phyloP scores from a whole-genome alignment of 805 yeast genomes.

The Sungouiozyma ichnusensis region DNA sequence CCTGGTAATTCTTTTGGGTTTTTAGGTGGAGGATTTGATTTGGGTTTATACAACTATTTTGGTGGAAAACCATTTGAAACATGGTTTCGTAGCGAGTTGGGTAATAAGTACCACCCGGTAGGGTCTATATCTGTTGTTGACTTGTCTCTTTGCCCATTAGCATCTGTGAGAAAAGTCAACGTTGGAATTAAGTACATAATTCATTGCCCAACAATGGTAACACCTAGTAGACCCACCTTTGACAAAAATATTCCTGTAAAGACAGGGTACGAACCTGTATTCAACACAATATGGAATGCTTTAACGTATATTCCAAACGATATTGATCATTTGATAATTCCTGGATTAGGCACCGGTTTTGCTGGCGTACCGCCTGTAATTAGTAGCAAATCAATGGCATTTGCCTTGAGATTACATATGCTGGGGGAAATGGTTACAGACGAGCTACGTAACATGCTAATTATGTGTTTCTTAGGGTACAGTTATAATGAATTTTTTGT shows the following conservation, averaged over 20 bases:
- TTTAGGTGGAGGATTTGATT: constrained; percentile 44
- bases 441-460: constrained; percentile 17
- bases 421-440: constrained; percentile 11
- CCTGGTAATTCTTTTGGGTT: constrained; percentile 45
- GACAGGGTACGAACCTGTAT: constrained; percentile 21
- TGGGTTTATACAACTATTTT: constrained; percentile 18
- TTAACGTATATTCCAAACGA: constrained; percentile 13
- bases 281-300: constrained; percentile 23
- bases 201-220: constrained; percentile 26
- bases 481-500: constrained; percentile 16
- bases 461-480: constrained; percentile 20
- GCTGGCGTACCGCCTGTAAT: constrained; percentile 23
- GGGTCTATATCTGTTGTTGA: constrained; percentile 19
- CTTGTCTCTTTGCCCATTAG: constrained; percentile 6
- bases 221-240: constrained; percentile 16
- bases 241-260: constrained; percentile 9
- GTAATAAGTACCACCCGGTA: constrained; percentile 17
- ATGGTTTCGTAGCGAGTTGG: constrained; percentile 21
- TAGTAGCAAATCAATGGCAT: constrained; percentile 22
- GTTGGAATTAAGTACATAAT: constrained; percentile 17
- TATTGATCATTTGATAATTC: constrained; percentile 18
- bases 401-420: constrained; percentile 19
- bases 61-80: constrained; percentile 21
- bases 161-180: neutral
- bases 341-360: constrained; percentile 27